Evolutionary conservation across 164 flowering plant species (phyloP), one percentile per base, ranked within the genome.

Genomic region (Paratinospora sagittata): DNA sequence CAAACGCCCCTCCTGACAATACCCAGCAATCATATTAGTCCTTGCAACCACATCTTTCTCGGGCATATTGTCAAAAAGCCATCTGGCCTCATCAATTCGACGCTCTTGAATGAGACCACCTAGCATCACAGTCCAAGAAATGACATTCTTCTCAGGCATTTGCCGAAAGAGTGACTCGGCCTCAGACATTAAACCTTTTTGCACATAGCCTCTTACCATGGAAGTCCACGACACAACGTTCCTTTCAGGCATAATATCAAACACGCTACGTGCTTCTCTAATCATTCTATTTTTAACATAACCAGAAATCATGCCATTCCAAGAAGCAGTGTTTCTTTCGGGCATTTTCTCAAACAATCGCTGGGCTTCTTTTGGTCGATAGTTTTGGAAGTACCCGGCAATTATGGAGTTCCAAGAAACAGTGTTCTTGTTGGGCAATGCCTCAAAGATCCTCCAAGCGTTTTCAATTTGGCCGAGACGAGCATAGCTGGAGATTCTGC

Each of bases 41-140:
- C 84, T 82, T 0, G 88, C 84, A 69, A 91, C 89, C 30, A 87
- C 85, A 82, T 91, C 97, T 79, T 86, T 91, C 70, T 63, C 85
- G 0, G 95, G 95, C 93, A 91, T 91, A 73, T 67, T 65, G 69
- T 86, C 81, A 72, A 77, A 91, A 55, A 88, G 78, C 68, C 61
- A 69, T 17, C 85, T 77, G 14, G 95, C 97, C 27, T 90, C 90
- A 49, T 87, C 90, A 47, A 90, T 69, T 60, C 90, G 79, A 21
- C 84, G 78, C 0, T 81, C 90, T 41, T 80, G 85, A 70, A 91
- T 83, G 23, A 90, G 71, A 3, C 95, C 93, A 70, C 89, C 89
- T 64, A 88, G 73, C 90, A 91, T 86, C 73, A 91, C 93, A 0
- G 97, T 86, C 89, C 88, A 89, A 1, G 97, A 91, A 21, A 91